Evolutionary conservation across 1,139 yeast genomes (phyloP).

Genomic region (Geotrichum carabidarum): DNA sequence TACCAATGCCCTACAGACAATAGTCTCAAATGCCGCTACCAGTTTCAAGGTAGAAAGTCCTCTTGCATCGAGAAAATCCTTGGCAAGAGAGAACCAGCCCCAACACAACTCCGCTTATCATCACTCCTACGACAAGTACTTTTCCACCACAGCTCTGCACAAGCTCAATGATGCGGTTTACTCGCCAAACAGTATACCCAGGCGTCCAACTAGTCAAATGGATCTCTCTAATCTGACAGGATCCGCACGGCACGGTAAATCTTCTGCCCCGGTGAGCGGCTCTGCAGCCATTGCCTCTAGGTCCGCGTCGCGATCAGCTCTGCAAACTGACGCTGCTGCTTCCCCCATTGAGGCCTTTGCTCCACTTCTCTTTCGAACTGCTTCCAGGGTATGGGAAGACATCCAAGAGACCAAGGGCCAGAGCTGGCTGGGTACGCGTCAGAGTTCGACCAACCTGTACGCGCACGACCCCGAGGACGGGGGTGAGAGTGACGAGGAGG

Average conservation of each 20-base stretch:
- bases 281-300: neutral
- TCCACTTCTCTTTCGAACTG: slow-evolving; percentile 28
- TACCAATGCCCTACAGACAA: too few relatives aligned
- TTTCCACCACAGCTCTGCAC: neutral
- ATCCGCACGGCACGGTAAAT: too few relatives aligned
- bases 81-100: too few relatives aligned
- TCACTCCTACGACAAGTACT: slow-evolving; percentile 4
- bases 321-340: neutral
- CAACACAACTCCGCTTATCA: too few relatives aligned
- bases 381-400: slow-evolving; percentile 32
- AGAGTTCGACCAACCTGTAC: slow-evolving; percentile 22
- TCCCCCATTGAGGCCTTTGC: slow-evolving; percentile 12
- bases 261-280: too few relatives aligned
- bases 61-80: too few relatives aligned
- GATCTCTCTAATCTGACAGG: too few relatives aligned
- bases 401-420: slow-evolving; percentile 30
- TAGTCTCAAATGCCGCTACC: too few relatives aligned
- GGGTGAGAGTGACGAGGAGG: slow-evolving; percentile 5
- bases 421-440: slow-evolving; percentile 27
- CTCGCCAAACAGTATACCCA: too few relatives aligned
- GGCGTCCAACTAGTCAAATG: too few relatives aligned
- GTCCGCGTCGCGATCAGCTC: too few relatives aligned
- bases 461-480: slow-evolving; percentile 9
- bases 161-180: neutral
- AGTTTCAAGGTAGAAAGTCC: too few relatives aligned